Base-by-base conservation (phyloP, 2,329 filamentous ascomycete species). In the Trichoderma endophyticum region DNA sequence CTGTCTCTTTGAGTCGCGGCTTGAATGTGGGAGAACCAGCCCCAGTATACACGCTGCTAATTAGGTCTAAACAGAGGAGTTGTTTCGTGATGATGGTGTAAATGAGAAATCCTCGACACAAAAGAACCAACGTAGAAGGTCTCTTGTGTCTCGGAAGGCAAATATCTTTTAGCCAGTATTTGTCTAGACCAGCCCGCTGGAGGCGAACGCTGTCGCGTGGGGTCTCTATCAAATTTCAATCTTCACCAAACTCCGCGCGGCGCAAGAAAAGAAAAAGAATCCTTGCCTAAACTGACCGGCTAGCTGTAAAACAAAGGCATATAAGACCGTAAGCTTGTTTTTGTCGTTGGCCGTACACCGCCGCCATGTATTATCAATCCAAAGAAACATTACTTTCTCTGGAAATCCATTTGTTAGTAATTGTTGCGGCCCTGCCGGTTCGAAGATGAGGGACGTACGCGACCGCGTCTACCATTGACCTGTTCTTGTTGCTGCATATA, bases 391-490 rank as follows among this genome's bases (percentile, higher is more conserved):
- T 71, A 75, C 79, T 73, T 79, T 78, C 79, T 77, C 77, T 79
- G 72, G n/a, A n/a, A 43, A 30, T 57, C 32, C 48, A 71, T 70
- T 34, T 30, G 72, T 79, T 76, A 80, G 78, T 75, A 65, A 43
- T 61, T 69, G 72, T 69, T 72, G 72, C 74, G 68, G 39, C 70
- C 32, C 24, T 66, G 59, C 71, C 66, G 71, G 71, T 73, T 70
- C 65, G 71, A 73, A 68, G 69, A 62, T 70, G 54, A 71, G 61
- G 70, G 59, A 80, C 87, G 83, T 86, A 89, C 87, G 78, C 89
- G 86, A 80, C 88, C 88, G 75, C 89, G 86, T 79, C 88, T 83
- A 74, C 82, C 79, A 79, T 87, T 88, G 75, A 83, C 84, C 75
- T 87, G 86, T 75, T 88, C 87, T 77, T 89, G 87, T 74, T 85